Conservation (phyloP, 345 rosid species). For the rapeseed (Brassica napus) region Da-Ae NC_063447.1:52626501-52627000, state of each 20-base stretch:
- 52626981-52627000: no score
- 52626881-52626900: background rate
- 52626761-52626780: conserved; percentile 8
- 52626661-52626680: background rate
- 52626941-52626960: background rate
- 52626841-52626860: background rate
- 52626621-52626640: background rate
- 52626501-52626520: background rate
- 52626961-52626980: background rate
- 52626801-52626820: background rate
- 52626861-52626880: background rate
- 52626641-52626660: conserved; percentile 18
- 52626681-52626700: background rate
- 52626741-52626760: background rate
- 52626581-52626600: conserved; percentile 23
- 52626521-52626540: conserved; percentile 33
- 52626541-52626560: conserved; percentile 12
- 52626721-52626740: conserved; percentile 25
- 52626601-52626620: conserved; percentile 16
- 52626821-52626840: background rate
- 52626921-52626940: background rate
- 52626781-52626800: conserved; percentile 2
- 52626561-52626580: conserved; percentile 2
- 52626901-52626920: background rate
- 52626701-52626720: conserved; percentile 8